A percentile compares a stretch with the other conserved stretches of the same genome.
Conservation (phyloP, 2,329 filamentous ascomycete species). For the Paradendryphiella salina region DNA sequence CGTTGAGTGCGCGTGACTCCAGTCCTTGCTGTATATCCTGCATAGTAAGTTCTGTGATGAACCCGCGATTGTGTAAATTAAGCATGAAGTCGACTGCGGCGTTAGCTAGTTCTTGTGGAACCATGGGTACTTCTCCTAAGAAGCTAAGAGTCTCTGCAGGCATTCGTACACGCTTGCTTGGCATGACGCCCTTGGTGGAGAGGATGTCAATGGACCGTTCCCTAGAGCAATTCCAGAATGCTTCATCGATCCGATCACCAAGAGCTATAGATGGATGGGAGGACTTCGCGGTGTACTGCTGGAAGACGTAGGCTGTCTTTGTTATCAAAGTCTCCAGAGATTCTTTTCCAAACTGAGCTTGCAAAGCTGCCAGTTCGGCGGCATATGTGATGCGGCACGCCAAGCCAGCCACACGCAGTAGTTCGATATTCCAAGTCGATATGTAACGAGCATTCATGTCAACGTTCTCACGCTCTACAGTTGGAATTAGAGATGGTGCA, state of each 20-base stretch:
- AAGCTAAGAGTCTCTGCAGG: conserved; percentile 73
- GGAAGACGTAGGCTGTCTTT: conserved; percentile 78
- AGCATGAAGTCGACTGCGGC: conserved; percentile 71
- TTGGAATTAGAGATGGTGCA: conserved; percentile 93
- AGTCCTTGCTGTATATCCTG: conserved; percentile 83
- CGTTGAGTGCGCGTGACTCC: conserved; percentile 76
- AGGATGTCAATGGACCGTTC: conserved; percentile 78
- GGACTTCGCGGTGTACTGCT: conserved; percentile 85
- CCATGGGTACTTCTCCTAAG: conserved; percentile 82
- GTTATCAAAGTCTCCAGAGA: conserved; percentile 68
- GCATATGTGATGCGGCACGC: conserved; percentile 85
- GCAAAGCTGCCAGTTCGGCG: conserved; percentile 70
- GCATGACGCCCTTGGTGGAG: conserved; percentile 82
- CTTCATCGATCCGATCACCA: conserved; percentile 85
- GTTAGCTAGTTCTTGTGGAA: conserved; percentile 74
- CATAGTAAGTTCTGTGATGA: conserved; percentile 85
- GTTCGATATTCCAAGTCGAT: conserved; percentile 91
- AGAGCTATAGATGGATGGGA: conserved; percentile 87
- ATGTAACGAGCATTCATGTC: conserved; percentile 96
- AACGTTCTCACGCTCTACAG: conserved; percentile 94
- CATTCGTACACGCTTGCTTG: conserved; percentile 81
- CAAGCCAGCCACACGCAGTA: conserved; percentile 87
- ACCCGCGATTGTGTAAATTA: conserved; percentile 78
- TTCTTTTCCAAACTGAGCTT: conserved; percentile 62
- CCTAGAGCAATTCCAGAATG: conserved; percentile 91